Conservation (phyloP, 108 stramenopile genomes). For the Nitzschia sp. region DNA sequence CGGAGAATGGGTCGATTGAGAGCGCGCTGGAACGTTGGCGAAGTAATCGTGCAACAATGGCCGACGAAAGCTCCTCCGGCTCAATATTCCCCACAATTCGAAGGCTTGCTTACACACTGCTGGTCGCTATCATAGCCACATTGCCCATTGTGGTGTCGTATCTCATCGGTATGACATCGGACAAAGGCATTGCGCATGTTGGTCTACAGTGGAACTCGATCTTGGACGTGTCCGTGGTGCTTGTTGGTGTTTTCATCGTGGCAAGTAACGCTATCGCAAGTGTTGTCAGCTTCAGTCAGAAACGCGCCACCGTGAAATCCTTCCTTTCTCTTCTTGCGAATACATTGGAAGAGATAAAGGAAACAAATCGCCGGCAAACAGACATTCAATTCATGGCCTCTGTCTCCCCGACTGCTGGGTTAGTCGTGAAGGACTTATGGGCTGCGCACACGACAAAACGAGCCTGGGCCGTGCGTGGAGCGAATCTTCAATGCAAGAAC, state of each 20-base stretch:
- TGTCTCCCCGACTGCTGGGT: conserved; percentile 62
- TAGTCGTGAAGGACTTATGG: conserved; percentile 81
- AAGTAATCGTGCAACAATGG: background rate
- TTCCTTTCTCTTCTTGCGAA: conserved; percentile 51
- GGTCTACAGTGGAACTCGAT: conserved; percentile 50
- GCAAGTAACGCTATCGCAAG: conserved; percentile 39
- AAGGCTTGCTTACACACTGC: conserved; percentile 39
- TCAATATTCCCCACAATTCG: conserved; percentile 30
- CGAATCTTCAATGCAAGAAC: conserved; percentile 65
- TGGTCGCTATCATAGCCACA: conserved; percentile 22
- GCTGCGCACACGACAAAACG: conserved; percentile 71
- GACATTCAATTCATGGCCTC: conserved; percentile 54
- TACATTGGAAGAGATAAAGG: conserved; percentile 48
- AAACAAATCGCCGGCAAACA: conserved; percentile 14
- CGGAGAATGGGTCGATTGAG: conserved; percentile 63
- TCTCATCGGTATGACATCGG: conserved; percentile 2
- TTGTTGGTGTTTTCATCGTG: conserved; percentile 47
- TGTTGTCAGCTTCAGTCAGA: conserved; percentile 31
- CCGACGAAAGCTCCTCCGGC: background rate
- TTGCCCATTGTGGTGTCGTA: conserved; percentile 22
- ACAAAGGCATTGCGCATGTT: background rate
- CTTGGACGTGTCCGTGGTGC: conserved; percentile 55
- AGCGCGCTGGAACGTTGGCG: conserved; percentile 62
- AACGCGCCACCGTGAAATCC: conserved; percentile 22
- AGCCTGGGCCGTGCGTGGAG: conserved; percentile 83